Percentiles rank a stretch among this genome's conserved stretches.
phyloP scores from a whole-genome alignment of 177 flowering plant genomes.

The Vitis hybrid region DNA sequence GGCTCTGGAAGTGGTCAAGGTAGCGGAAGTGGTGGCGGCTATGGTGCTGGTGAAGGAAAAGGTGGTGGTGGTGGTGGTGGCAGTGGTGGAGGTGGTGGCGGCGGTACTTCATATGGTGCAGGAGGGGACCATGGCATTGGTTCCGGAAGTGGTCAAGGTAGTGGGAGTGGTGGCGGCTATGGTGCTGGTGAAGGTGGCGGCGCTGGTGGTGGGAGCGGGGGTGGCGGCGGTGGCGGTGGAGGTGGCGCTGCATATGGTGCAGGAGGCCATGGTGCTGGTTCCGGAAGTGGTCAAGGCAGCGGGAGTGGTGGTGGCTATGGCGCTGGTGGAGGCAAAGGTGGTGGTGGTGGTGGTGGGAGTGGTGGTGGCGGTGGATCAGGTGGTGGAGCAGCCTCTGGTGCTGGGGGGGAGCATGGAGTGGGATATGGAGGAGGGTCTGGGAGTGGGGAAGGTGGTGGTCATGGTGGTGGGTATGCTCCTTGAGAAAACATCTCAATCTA shows the following conservation, averaged over 20 bases:
- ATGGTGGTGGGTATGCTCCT: not conserved
- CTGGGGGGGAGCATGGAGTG: not conserved
- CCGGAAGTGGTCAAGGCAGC: conserved; percentile 8
- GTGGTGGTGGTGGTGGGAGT: conserved; percentile 10
- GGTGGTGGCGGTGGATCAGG: conserved; percentile 8
- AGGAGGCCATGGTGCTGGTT: not conserved
- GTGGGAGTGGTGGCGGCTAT: conserved; percentile 15
- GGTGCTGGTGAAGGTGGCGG: conserved; percentile 14
- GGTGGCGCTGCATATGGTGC: conserved; percentile 17
- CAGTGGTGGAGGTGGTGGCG: conserved; percentile 14
- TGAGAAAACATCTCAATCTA: too few species aligned
- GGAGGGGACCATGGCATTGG: conserved; percentile 13
- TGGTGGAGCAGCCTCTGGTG: conserved; percentile 18
- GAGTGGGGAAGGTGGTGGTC: conserved; percentile 1
- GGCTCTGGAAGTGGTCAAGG: conserved; percentile 28
- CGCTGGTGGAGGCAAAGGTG: conserved; percentile 2
- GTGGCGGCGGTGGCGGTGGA: conserved; percentile 12
- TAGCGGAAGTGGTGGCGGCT: conserved; percentile 15
- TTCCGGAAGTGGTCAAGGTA: conserved; percentile 8
- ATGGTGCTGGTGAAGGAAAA: conserved; percentile 13
- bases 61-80: conserved; percentile 19
- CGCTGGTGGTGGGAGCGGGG: conserved; percentile 1
- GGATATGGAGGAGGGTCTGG: conserved; percentile 1
- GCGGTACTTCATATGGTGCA: conserved; percentile 10
- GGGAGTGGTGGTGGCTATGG: conserved; percentile 18